A percentile compares a stretch with the other conserved stretches of the same genome.
These are phyloP conservation scores for Meyerozyma athensensis DNA, from an alignment of 1,139 yeast species.

Conservation along the genomic window DNA sequence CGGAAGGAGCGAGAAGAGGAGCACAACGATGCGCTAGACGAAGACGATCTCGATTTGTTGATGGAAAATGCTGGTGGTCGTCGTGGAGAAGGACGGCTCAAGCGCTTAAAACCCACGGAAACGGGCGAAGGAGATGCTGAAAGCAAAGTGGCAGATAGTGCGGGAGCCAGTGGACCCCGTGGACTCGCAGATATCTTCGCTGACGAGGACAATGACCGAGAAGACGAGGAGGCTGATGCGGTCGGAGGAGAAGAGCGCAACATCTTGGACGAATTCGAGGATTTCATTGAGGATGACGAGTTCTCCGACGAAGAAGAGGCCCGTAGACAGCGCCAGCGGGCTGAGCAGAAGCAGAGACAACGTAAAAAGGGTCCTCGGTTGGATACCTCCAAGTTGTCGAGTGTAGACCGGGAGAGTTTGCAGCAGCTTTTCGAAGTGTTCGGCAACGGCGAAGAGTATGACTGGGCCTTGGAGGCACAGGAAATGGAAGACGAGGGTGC, in stretches of 20 bases:
- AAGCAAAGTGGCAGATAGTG: slow-evolving; percentile 21
- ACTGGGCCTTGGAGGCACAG: slow-evolving; percentile 95
- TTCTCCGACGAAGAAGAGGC: slow-evolving; percentile 84
- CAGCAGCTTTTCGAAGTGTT: slow-evolving; percentile 92
- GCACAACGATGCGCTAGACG: slow-evolving; percentile 74
- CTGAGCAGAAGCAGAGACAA: slow-evolving; percentile 38
- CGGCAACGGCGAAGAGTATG: slow-evolving; percentile 96
- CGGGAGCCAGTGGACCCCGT: slow-evolving; percentile 12
- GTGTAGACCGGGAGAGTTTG: slow-evolving; percentile 85
- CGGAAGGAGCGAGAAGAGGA: slow-evolving; percentile 23
- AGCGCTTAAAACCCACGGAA: slow-evolving; percentile 73
- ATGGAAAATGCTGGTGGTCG: slow-evolving; percentile 84
- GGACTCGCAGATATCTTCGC: slow-evolving; percentile 79
- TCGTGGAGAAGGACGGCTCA: slow-evolving; percentile 49
- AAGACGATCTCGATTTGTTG: slow-evolving; percentile 88
- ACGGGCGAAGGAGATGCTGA: slow-evolving; percentile 29
- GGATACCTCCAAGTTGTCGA: slow-evolving; percentile 61
- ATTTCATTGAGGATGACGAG: slow-evolving; percentile 95
- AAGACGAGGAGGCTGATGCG: slow-evolving; percentile 20
- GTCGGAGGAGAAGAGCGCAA: slow-evolving; percentile 35
- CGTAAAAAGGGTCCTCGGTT: slow-evolving; percentile 35
- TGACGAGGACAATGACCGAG: slow-evolving; percentile 60
- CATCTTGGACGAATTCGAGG: slow-evolving; percentile 82
- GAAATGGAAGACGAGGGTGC: slow-evolving; percentile 60
- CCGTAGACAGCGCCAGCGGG: slow-evolving; percentile 25